Base-by-base conservation (phyloP, 2,329 filamentous ascomycete species). In the Orbilia ellipsospora region DNA sequence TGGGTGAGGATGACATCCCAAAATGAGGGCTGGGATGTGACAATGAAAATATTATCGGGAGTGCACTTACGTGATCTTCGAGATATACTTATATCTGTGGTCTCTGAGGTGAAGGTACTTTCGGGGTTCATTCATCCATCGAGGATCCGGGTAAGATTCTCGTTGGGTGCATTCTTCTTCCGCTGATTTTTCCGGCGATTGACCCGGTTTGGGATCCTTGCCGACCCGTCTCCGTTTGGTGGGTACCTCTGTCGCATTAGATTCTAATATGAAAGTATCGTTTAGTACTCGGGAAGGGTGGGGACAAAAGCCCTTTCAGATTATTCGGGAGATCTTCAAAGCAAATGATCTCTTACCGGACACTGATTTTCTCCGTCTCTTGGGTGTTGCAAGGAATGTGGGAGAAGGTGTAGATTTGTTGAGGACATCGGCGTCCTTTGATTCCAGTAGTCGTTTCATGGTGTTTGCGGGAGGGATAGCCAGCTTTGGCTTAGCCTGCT, bases 71-170 rank as follows among this genome's bases (percentile, higher is more conserved):
- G 72, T 75, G 36, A 75, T 75, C 57, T 75, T 75, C 13, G 72
- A 75, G 20, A 75, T 75, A 36, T 75, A 75, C 44, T 75, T 75
- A 40, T 69, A 75, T 59, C 64, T 64, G 54, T 75, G 72, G 36
- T 68, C 64, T 31, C 64, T 62, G 7, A 69, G 59, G 26, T 69
- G 52, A 54, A 75, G 57, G 26, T 69, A 69, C 18, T 64, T 63
- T 20, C 64, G 57, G 50, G 72, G 72, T n/a, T 75, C 64, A 16
- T 75, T 75, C 72, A 75, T 75, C 72, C 72, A 75, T 36, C 72
- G 72, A 16, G 72, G 72, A 45, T 75, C 72, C 20, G 72, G 72
- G 20, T 75, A 75, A 44, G 72, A 75, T 52, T 75, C 72, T 12
- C 72, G 54, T 12, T 64, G 63, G 13, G 72, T 36, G 20, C 64